These are phyloP conservation scores for Ceratonia siliqua DNA, from an alignment of 306 rosid species.

Conservation along the genomic window DNA sequence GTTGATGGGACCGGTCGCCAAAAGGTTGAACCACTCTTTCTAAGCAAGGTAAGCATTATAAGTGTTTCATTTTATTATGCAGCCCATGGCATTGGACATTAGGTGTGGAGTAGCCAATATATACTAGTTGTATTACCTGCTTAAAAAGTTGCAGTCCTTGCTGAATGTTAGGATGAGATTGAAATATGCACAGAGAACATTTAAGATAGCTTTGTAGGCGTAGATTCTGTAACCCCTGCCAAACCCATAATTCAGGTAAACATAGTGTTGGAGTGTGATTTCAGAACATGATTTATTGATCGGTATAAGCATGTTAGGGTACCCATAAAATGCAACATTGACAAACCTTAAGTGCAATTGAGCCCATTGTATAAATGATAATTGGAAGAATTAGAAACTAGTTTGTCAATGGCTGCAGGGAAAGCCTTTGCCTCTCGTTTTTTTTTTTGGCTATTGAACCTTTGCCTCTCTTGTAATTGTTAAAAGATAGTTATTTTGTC, in stretches of 20 bases:
- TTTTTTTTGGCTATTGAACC: too few relatives aligned
- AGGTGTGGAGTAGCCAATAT: background rate
- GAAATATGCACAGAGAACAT: background rate
- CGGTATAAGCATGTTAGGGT: too few relatives aligned
- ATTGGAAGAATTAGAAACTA: background rate
- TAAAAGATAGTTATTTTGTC: background rate
- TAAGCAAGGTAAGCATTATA: conserved; percentile 74
- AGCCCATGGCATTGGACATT: background rate
- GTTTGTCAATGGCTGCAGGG: background rate
- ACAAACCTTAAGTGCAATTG: background rate
- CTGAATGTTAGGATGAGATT: conserved; percentile 13
- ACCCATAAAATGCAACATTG: background rate
- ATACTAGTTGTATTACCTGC: conserved; percentile 22
- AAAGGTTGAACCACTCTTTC: conserved; percentile 86
- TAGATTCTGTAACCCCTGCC: background rate
- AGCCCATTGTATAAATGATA: background rate
- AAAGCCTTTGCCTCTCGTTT: background rate
- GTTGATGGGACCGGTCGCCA: conserved; percentile 67
- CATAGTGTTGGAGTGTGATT: background rate
- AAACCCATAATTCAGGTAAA: background rate
- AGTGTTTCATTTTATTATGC: background rate
- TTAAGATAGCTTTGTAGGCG: background rate
- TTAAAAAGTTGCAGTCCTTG: background rate
- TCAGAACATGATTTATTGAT: background rate
- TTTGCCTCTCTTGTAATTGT: background rate